phyloP scores from a whole-genome alignment of 2,329 filamentous ascomycete genomes.

The Thyridium curvatum region DNA sequence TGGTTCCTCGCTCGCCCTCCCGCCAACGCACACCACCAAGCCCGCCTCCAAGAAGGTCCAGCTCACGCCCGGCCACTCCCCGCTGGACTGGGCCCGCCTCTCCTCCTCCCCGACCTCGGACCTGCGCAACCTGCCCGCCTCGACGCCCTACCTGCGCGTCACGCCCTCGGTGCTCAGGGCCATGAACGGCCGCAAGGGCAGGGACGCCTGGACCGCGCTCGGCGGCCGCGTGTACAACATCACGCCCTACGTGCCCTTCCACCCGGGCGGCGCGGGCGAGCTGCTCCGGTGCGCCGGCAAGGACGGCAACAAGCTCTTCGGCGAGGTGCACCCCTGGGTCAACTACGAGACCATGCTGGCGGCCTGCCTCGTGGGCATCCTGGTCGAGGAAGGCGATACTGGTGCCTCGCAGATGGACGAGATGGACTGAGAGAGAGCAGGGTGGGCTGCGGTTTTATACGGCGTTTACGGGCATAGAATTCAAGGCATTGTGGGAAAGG shows the following conservation, averaged over 20 bases:
- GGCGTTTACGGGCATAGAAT: neutral
- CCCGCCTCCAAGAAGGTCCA: slow-evolving; percentile 63
- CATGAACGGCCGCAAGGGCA: slow-evolving; percentile 77
- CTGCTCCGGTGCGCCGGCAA: slow-evolving; percentile 56
- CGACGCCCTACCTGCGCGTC: slow-evolving; percentile 60
- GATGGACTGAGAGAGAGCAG: slow-evolving; percentile 44
- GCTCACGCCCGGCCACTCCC: slow-evolving; percentile 85
- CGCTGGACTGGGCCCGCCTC: slow-evolving; percentile 90
- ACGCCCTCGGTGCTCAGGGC: slow-evolving; percentile 73
- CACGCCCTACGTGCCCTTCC: slow-evolving; percentile 80
- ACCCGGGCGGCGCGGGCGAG: slow-evolving; percentile 80
- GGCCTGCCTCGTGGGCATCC: slow-evolving; percentile 55
- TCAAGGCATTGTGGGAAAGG: neutral
- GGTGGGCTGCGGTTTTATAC: neutral
- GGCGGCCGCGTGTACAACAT: slow-evolving; percentile 93
- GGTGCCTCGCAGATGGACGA: slow-evolving; percentile 42
- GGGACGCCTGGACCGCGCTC: slow-evolving; percentile 85
- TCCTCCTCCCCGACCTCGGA: slow-evolving; percentile 55
- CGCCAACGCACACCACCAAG: slow-evolving; percentile 45
- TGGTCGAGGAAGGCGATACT: slow-evolving; percentile 51
- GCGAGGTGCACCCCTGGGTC: slow-evolving; percentile 64
- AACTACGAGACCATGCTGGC: slow-evolving; percentile 66
- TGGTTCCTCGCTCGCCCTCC: slow-evolving; percentile 42
- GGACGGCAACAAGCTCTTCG: slow-evolving; percentile 58
- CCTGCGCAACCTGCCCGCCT: slow-evolving; percentile 54